A percentile compares a stretch with the other conserved stretches of the same genome.
Evolutionary conservation across 2,329 filamentous ascomycete genomes (phyloP).

Genomic region (Penicillium sp.): DNA sequence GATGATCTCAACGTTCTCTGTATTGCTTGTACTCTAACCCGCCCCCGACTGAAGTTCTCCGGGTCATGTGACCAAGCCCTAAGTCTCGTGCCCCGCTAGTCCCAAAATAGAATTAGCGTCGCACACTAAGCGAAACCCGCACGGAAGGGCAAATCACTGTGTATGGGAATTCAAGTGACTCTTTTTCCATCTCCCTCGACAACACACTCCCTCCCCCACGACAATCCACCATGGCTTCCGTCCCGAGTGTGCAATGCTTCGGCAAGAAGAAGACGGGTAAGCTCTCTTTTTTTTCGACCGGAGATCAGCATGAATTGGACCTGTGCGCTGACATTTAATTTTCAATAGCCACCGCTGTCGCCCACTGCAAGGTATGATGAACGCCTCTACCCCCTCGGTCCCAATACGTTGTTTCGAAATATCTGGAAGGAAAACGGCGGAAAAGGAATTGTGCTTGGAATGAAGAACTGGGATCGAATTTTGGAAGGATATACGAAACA

Average conservation of each 20-base stretch:
- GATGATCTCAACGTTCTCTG: conserved; percentile 5
- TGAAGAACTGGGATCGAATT: conserved; percentile 7
- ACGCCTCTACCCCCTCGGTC: conserved; percentile 14
- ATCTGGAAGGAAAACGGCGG: conserved; percentile 11
- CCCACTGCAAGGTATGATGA: conserved; percentile 79
- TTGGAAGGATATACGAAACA: conserved; percentile 8
- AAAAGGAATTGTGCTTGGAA: conserved; percentile 9
- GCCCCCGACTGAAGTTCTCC: conserved; percentile 4
- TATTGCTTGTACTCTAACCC: conserved; percentile 4
- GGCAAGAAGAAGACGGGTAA: conserved; percentile 88
- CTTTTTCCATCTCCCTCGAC: conserved; percentile 37
- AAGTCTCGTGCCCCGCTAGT: conserved; percentile 23
- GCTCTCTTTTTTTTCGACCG: conserved; percentile 19
- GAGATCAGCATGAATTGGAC: conserved; percentile 1
- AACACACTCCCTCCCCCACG: conserved; percentile 40
- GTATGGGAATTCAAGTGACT: conserved; percentile 26
- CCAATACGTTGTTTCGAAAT: conserved; percentile 18
- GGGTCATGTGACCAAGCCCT: conserved; percentile 32
- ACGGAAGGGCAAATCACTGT: conserved; percentile 35
- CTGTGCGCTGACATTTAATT: conserved; percentile 32
- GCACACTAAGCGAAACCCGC: conserved; percentile 45
- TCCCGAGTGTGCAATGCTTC: conserved; percentile 93
- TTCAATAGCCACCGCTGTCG: conserved; percentile 71
- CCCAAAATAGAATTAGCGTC: conserved; percentile 29
- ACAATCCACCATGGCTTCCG: conserved; percentile 67